phyloP scores from a whole-genome alignment of 495 filamentous ascomycete genomes.

The Daldinia caldariorum region DNA sequence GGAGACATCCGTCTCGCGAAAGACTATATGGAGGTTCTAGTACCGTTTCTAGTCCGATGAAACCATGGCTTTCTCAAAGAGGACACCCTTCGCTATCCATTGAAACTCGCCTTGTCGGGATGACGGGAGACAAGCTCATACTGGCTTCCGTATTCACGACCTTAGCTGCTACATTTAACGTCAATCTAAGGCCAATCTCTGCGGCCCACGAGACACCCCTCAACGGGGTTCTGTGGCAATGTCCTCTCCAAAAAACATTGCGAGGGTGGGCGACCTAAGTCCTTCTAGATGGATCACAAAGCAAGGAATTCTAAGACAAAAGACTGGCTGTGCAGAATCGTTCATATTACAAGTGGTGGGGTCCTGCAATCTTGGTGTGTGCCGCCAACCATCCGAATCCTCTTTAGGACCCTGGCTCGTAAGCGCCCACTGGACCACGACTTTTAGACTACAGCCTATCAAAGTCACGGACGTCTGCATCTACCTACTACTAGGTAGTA shows the following conservation, averaged over 20 bases:
- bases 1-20: conserved; percentile 32
- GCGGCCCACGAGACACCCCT: conserved; percentile 58
- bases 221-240: conserved; percentile 54
- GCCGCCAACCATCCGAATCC: conserved; percentile 60
- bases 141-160: conserved; percentile 41
- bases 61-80: conserved; percentile 29
- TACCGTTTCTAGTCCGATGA: conserved; percentile 41
- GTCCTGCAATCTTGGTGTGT: conserved; percentile 53
- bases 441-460: conserved; percentile 58
- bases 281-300: conserved; percentile 48
- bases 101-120: conserved; percentile 43
- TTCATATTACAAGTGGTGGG: conserved; percentile 57
- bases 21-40: conserved; percentile 23
- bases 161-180: conserved; percentile 41
- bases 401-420: conserved; percentile 54
- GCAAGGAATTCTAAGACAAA: conserved; percentile 61
- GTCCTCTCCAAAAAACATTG: conserved; percentile 45
- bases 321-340: conserved; percentile 56
- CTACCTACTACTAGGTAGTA: conserved; percentile 7
- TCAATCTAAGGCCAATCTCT: conserved; percentile 50
- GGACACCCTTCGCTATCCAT: conserved; percentile 40
- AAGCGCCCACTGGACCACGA: conserved; percentile 63
- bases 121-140: conserved; percentile 48
- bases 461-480: conserved; percentile 46
- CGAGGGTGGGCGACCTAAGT: conserved; percentile 44